Conservation (phyloP, 148 eudicot species). For the Fallopia convolvulus region DNA sequence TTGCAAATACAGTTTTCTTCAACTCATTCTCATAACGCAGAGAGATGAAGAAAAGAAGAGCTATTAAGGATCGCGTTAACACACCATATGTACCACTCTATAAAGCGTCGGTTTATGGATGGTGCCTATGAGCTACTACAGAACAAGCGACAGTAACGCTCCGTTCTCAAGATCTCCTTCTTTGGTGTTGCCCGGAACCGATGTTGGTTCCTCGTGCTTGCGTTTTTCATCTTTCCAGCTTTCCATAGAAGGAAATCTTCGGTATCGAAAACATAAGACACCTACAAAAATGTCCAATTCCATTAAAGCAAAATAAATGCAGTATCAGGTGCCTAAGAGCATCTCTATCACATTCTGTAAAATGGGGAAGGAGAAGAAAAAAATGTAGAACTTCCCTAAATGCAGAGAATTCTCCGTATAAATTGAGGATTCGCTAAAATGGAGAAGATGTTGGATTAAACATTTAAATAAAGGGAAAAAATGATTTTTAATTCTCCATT, state of each 20-base stretch:
- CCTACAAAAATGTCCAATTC: conserved; percentile 36
- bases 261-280: conserved; percentile 72
- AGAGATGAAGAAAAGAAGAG: neutral
- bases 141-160: conserved; percentile 3
- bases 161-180: conserved; percentile 23
- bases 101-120: neutral
- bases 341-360: too few species aligned
- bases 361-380: too few species aligned
- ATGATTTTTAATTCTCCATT: too few species aligned
- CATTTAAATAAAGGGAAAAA: too few species aligned
- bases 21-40: neutral
- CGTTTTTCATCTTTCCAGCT: conserved; percentile 30
- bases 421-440: too few species aligned
- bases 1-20: neutral
- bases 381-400: too few species aligned
- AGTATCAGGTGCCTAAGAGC: neutral
- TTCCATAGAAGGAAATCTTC: conserved; percentile 59
- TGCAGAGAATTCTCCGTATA: too few species aligned
- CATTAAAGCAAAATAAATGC: conserved; percentile 5
- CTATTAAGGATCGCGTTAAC: neutral
- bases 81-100: neutral
- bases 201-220: conserved; percentile 14
- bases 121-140: neutral
- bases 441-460: too few species aligned
- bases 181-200: conserved; percentile 31